These are phyloP conservation scores for Penicillium atrosanguineum DNA, from an alignment of 495 filamentous ascomycete genomes.

Conservation along the genomic window DNA sequence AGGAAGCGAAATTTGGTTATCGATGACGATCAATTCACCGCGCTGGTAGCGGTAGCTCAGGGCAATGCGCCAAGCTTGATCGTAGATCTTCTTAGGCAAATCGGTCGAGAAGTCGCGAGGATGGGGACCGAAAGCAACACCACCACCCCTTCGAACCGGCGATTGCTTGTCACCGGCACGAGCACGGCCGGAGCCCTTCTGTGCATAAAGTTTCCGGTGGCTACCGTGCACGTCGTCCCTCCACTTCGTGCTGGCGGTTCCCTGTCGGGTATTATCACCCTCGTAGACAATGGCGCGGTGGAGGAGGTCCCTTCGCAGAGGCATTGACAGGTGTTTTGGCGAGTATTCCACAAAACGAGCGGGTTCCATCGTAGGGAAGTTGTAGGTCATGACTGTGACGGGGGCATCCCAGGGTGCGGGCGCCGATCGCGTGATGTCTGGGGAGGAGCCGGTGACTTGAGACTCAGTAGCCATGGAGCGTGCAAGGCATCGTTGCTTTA, in stretches of 20 bases:
- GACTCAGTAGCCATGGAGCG: constrained; percentile 82
- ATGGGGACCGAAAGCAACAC: constrained; percentile 80
- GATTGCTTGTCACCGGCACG: constrained; percentile 78
- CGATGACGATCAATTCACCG: constrained; percentile 81
- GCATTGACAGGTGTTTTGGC: constrained; percentile 75
- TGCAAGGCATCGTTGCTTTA: constrained; percentile 52
- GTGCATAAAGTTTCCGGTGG: constrained; percentile 68
- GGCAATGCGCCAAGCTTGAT: constrained; percentile 92
- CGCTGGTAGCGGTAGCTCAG: constrained; percentile 85
- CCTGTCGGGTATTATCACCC: constrained; percentile 82
- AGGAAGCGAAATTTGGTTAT: constrained; percentile 65
- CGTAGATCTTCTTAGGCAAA: constrained; percentile 87
- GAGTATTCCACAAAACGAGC: constrained; percentile 75
- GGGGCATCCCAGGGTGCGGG: constrained; percentile 32
- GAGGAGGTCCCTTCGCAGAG: constrained; percentile 86
- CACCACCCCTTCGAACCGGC: constrained; percentile 82
- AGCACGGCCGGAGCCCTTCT: constrained; percentile 82
- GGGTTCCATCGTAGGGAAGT: constrained; percentile 88
- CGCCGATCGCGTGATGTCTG: constrained; percentile 41
- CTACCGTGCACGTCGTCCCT: constrained; percentile 82
- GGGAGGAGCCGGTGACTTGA: constrained; percentile 13
- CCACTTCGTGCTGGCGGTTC: constrained; percentile 82
- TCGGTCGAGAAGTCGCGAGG: constrained; percentile 84
- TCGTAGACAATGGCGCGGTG: constrained; percentile 92
- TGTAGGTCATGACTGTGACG: constrained; percentile 80